Base-by-base conservation (phyloP, 2,329 filamentous ascomycete genomes). In the Fusarium neocosmosporiellum region DNA sequence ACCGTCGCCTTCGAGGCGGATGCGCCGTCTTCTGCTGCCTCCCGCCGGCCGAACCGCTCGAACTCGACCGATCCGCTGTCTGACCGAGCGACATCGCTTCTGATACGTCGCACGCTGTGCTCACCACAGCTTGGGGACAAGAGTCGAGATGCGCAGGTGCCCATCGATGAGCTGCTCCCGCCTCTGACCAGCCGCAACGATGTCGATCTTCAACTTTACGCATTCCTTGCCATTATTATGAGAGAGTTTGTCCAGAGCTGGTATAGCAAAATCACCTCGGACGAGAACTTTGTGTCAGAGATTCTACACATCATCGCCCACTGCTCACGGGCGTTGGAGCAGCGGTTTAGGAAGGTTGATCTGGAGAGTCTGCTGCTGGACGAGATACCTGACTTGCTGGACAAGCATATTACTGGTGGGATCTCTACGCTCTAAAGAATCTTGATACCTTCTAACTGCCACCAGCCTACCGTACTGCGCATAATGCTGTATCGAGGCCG, bases 141-240 rank as follows among this genome's bases (percentile, higher is more conserved):
- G 75, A 88, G 88, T 50, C 82, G 83, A 66, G 83, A 83, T 69
- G 73, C 71, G 31, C 79, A 77, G 67, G 81, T 84, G 33, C 89
- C 94, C 57, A 91, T 97, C 75, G 91, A 97, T 68, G 93, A 95
- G 75, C 86, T 98, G 48, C 86, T 99, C 53, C 96, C 96, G 67
- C 95, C 95, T 41, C 87, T 99, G 78, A 98, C 96, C 57, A 98
- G 95, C 84, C 95, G 94, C 59, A 97, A 98, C 81, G 94, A 97
- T 76, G 90, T 98, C 67, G 96, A 99, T 81, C 85, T 97, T 65
- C 93, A 99, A 83, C 88, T 99, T 6, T 99, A 98, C 80, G 96
- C 94, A 31, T 89, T 98, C 68, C 91, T 99, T 69, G 93, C 96
- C 60, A 93, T 98, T 67, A 91, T 98, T 70, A 87, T 98, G 77